Conservation (phyloP, 345 rosid genomes). For the Hypericum perforatum region DNA sequence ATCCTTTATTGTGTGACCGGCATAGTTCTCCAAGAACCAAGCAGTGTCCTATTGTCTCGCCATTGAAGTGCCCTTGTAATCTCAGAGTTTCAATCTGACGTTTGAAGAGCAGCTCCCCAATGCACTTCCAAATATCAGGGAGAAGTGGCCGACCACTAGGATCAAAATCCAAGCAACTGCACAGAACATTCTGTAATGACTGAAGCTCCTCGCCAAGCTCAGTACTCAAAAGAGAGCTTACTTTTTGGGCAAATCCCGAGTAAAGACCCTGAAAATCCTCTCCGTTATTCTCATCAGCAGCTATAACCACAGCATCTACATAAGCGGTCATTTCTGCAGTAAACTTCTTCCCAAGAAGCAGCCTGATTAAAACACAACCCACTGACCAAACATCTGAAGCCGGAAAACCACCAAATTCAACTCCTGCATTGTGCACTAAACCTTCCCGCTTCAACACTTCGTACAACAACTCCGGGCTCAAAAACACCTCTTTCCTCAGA, state of each 20-base stretch:
- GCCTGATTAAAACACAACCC: constrained; percentile 46
- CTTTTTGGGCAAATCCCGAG: constrained; percentile 32
- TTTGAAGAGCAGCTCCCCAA: constrained; percentile 43
- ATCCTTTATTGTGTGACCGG: constrained; percentile 16
- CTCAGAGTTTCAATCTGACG: constrained; percentile 24
- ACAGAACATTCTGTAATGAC: constrained; percentile 33
- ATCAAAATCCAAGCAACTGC: constrained; percentile 51
- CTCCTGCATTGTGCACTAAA: background rate
- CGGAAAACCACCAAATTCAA: constrained; percentile 16
- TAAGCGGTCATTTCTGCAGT: constrained; percentile 27
- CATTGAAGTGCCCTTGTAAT: constrained; percentile 13
- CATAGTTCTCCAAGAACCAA: constrained; percentile 52
- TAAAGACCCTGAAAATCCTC: constrained; percentile 24
- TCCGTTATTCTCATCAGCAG: constrained; percentile 19
- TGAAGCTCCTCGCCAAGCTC: constrained; percentile 27
- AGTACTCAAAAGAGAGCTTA: constrained; percentile 23
- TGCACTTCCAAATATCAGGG: constrained; percentile 51
- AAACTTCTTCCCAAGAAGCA: constrained; percentile 44
- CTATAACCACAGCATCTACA: constrained; percentile 16
- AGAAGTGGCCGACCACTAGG: constrained; percentile 43
- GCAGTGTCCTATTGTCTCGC: constrained; percentile 26
- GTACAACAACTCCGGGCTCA: constrained; percentile 61
- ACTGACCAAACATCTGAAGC: constrained; percentile 64
- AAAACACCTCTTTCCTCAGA: constrained; percentile 17
- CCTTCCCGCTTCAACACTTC: constrained; percentile 34